Base-by-base conservation (phyloP, 768 basidiomycete genomes). In the Suillus variegatus region DNA sequence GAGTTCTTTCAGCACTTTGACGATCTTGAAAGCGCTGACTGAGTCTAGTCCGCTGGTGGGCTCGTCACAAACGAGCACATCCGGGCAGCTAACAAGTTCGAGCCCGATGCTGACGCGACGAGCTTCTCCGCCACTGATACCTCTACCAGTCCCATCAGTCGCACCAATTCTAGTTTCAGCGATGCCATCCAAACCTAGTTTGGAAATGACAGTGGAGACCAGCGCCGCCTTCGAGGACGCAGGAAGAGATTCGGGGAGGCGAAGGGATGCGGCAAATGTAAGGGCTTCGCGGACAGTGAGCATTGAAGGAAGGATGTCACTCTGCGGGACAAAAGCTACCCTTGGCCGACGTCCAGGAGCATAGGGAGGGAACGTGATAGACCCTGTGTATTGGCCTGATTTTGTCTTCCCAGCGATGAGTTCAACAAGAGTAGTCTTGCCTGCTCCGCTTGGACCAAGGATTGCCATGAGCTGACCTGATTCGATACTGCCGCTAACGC, bases 111-210 rank as follows among this genome's bases (percentile, higher is more conserved):
- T 94, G 6, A 97, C 92, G 60, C 95, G 81, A 55, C 95, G 84
- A 82, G 93, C 92, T 76, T 97, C 95, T 12, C 95, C 95, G 13
- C 95, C 95, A 70, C 91, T 93, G 61, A 97, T 94, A 0, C 94
- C 95, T 56, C 94, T 82, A 22, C 86, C 82, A 67, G 90, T 89
- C 6, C 87, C 85, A 12, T 89, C 88, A 5, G 84, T 83, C 18
- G 86, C 75, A 4, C 77, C 87, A 46, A 97, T 95, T 63, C 91
- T 81, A 3, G 85, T 82, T 72, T 97, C 79, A 18, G 86, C 87
- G 16, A 97, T 80, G 46, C 84, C 81, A 9, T 82, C 78, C 32
- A 98, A 85, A 1, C 94, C 94, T 3, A 98, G 85, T 72, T 91
- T 93, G 14, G 85, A 82, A 72, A 98, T 82, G 32, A 97, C 80